Evolutionary conservation across 495 filamentous ascomycete species (phyloP).

Genomic region (Elasticomyces elasticus): DNA sequence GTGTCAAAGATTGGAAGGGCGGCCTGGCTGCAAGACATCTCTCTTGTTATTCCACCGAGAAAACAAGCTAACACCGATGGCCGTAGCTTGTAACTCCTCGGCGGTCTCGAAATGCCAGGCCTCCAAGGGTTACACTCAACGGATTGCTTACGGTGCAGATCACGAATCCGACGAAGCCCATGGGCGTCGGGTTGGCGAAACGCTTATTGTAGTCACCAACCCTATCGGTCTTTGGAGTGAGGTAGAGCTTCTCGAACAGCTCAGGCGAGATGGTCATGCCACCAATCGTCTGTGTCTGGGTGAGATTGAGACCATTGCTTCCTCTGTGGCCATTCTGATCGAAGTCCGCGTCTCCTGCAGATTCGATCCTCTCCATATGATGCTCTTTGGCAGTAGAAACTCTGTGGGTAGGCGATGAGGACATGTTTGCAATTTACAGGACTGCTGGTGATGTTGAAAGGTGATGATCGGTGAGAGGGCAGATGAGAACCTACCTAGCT

Average conservation of each 20-base stretch:
- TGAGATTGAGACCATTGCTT: constrained; percentile 1
- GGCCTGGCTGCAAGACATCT: no score
- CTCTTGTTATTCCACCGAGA: no score
- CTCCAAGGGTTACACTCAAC: no score
- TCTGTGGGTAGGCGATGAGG: not conserved
- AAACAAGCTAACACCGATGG: no score
- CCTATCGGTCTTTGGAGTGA: constrained; percentile 43
- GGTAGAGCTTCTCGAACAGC: constrained; percentile 50
- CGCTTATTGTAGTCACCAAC: constrained; percentile 39
- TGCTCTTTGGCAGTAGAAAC: not conserved
- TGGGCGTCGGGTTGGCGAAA: constrained; percentile 46
- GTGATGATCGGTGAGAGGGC: not conserved
- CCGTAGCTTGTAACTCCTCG: no score
- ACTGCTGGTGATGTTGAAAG: not conserved
- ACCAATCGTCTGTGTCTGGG: constrained; percentile 9
- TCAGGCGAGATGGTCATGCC: constrained; percentile 36
- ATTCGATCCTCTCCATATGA: not conserved
- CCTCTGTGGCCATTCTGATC: not conserved
- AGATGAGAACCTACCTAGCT: not conserved
- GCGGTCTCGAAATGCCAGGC: no score
- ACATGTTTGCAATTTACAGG: not conserved
- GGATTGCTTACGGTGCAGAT: no score
- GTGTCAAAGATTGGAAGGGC: no score
- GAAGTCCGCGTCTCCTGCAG: not conserved
- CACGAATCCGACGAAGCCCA: constrained; percentile 48